These are phyloP conservation scores for Suillus weaverae DNA, from an alignment of 768 basidiomycete genomes.

Conservation along the genomic window DNA sequence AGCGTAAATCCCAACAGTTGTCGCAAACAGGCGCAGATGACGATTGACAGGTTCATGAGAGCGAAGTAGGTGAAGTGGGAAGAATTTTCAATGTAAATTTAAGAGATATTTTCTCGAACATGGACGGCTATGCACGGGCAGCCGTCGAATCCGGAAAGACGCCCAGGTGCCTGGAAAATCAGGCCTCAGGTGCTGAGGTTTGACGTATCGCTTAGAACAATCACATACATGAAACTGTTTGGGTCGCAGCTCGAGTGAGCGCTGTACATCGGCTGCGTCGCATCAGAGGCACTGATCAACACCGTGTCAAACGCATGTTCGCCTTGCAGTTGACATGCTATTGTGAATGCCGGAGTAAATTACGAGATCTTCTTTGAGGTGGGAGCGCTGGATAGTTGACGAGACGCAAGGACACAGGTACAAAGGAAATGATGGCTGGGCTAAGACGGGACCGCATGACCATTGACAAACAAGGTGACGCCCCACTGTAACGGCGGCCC, in stretches of 20 bases:
- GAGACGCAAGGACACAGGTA: not conserved
- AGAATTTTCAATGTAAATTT: not conserved
- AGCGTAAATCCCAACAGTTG: constrained; percentile 6
- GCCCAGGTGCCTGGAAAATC: not conserved
- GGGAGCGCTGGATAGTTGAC: not conserved
- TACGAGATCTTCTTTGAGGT: not conserved
- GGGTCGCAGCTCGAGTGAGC: not conserved
- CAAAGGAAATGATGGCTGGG: not conserved
- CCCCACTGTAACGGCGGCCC: not conserved
- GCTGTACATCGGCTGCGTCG: not conserved
- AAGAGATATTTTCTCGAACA: not conserved
- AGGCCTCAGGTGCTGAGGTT: not conserved
- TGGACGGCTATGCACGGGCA: not conserved
- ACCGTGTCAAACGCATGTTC: constrained; percentile 6
- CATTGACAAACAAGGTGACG: no score
- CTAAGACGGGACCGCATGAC: no score
- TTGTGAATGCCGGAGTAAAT: constrained; percentile 1
- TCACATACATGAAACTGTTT: not conserved
- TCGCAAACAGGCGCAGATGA: not conserved
- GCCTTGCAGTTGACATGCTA: constrained; percentile 5
- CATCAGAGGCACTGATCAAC: not conserved
- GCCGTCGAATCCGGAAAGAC: not conserved
- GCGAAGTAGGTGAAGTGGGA: not conserved
- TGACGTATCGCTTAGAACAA: not conserved
- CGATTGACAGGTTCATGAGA: not conserved